Conservation (phyloP, 2,329 filamentous ascomycete species). For the Geosmithia flava region DNA sequence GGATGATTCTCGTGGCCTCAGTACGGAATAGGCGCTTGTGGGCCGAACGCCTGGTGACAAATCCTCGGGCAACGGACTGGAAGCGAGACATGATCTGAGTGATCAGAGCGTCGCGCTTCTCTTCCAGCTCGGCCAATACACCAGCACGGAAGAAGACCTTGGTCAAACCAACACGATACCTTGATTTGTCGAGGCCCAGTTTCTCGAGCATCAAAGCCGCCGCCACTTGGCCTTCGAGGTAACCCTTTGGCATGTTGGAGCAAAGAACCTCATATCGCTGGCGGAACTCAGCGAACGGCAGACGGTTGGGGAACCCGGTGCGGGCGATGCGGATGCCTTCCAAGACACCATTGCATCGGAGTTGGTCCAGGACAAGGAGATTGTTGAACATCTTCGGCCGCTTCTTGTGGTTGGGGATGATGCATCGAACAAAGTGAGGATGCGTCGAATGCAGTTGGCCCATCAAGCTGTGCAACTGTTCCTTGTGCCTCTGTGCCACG, state of each 20-base stretch:
- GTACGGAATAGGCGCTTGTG: slow-evolving; percentile 91
- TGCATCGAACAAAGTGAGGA: slow-evolving; percentile 96
- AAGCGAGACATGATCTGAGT: slow-evolving; percentile 89
- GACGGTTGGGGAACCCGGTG: slow-evolving; percentile 89
- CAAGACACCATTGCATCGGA: slow-evolving; percentile 98
- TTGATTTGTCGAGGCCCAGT: slow-evolving; percentile 68
- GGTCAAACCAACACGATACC: slow-evolving; percentile 88
- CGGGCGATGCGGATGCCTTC: slow-evolving; percentile 95
- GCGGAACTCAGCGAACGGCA: slow-evolving; percentile 87
- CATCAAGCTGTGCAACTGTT: slow-evolving; percentile 96
- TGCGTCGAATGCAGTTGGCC: slow-evolving; percentile 87
- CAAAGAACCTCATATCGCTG: slow-evolving; percentile 94
- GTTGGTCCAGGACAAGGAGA: slow-evolving; percentile 85
- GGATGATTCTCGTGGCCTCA: slow-evolving; percentile 89
- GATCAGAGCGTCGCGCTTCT: slow-evolving; percentile 85
- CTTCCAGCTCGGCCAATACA: slow-evolving; percentile 91
- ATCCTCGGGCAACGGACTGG: slow-evolving; percentile 84
- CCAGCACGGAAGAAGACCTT: slow-evolving; percentile 98
- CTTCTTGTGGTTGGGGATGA: slow-evolving; percentile 97
- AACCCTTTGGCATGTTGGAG: slow-evolving; percentile 74
- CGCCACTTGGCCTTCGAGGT: slow-evolving; percentile 79
- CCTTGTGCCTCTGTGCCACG: slow-evolving; percentile 92
- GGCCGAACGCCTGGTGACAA: slow-evolving; percentile 73
- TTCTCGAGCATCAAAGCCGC: slow-evolving; percentile 82
- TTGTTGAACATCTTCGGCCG: slow-evolving; percentile 85